A percentile compares a stretch with the other conserved stretches of the same genome.
Conservation (phyloP, 441 rosid species). For the Gossypium schwendimanii region DNA sequence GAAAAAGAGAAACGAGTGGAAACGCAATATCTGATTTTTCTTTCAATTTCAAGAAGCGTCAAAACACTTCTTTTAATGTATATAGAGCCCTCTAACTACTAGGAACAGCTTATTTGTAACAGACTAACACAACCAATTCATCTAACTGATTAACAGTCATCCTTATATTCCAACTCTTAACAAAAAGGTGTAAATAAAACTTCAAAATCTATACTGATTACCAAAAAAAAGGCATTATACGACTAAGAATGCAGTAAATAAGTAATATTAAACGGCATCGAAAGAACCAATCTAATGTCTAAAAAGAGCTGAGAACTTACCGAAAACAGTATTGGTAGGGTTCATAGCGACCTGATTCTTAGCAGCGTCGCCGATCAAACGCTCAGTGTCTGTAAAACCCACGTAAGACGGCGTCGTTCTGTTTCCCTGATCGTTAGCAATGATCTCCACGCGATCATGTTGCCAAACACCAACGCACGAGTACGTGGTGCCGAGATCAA, state of each 20-base stretch:
- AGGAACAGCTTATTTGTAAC: too few relatives aligned
- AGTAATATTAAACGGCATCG: background rate
- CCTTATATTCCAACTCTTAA: too few relatives aligned
- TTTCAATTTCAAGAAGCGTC: too few relatives aligned
- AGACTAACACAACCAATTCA: too few relatives aligned
- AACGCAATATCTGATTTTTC: too few relatives aligned
- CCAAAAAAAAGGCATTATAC: background rate
- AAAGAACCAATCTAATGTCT: background rate
- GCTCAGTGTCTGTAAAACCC: slow-evolving; percentile 49
- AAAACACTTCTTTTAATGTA: too few relatives aligned
- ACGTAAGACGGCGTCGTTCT: slow-evolving; percentile 54
- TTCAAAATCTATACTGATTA: background rate
- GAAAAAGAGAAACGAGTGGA: too few relatives aligned
- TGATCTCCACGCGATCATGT: slow-evolving; percentile 58
- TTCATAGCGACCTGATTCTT: slow-evolving; percentile 59
- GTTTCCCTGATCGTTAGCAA: slow-evolving; percentile 53
- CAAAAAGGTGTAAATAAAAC: background rate
- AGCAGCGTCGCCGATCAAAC: slow-evolving; percentile 44
- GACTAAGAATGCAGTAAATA: background rate
- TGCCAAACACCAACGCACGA: slow-evolving; percentile 58
- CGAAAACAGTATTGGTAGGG: slow-evolving; percentile 49
- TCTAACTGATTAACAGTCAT: too few relatives aligned
- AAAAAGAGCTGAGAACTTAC: slow-evolving; percentile 13
- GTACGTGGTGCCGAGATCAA: slow-evolving; percentile 49
- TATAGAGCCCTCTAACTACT: too few relatives aligned